These are phyloP conservation scores for Globisporangium sylvaticum DNA, from an alignment of 352 stramenopile genomes.

Conservation along the genomic window DNA sequence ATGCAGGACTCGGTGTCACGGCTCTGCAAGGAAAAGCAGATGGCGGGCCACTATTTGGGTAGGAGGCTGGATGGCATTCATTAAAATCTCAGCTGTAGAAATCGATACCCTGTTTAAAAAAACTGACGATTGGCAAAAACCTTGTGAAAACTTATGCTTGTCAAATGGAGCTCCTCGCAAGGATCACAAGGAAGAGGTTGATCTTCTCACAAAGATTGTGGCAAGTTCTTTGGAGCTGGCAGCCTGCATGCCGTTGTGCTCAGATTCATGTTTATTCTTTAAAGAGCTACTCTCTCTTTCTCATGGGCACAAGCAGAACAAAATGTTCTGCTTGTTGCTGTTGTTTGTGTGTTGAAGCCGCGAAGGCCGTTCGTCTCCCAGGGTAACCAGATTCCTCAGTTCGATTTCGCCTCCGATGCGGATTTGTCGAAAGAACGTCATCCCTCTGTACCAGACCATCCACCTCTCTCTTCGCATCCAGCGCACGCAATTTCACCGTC, in stretches of 20 bases:
- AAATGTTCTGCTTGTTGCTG: slow-evolving; percentile 1
- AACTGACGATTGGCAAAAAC: too few species aligned
- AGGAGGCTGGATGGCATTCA: background rate
- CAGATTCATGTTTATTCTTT: background rate
- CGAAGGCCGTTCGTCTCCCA: slow-evolving; percentile 13
- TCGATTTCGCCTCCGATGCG: slow-evolving; percentile 62
- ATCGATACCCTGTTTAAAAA: too few species aligned
- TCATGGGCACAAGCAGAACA: background rate
- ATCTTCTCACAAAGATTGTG: background rate
- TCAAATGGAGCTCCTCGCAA: too few species aligned
- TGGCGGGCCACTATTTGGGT: background rate
- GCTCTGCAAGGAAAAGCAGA: background rate
- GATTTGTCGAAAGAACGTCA: slow-evolving; percentile 83
- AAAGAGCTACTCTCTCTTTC: background rate
- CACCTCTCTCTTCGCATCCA: slow-evolving; percentile 6
- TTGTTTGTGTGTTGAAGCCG: slow-evolving; percentile 13
- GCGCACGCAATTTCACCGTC: background rate
- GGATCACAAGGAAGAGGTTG: too few species aligned
- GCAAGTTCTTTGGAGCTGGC: background rate
- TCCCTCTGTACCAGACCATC: slow-evolving; percentile 38
- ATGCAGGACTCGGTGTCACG: too few species aligned
- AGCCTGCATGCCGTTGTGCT: background rate
- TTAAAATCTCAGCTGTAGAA: background rate
- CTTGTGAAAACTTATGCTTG: too few species aligned
- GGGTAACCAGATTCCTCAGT: slow-evolving; percentile 43